phyloP scores from a whole-genome alignment of 257 asterid species.

The Scutellaria minor region DNA sequence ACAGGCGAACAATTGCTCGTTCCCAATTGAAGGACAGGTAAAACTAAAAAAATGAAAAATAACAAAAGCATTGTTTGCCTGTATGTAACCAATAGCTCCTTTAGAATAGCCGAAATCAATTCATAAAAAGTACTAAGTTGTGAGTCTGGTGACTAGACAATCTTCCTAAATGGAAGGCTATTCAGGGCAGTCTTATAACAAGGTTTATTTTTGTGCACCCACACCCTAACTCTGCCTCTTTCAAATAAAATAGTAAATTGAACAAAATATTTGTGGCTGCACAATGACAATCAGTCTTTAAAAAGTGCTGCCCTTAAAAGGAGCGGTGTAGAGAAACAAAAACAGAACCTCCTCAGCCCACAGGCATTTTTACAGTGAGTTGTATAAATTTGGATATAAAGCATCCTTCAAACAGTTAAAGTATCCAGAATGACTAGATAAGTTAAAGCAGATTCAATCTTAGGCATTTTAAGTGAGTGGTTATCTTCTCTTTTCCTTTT shows the following conservation, averaged over 20 bases:
- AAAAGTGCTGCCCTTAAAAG: neutral
- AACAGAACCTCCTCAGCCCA: neutral
- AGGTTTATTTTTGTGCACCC: neutral
- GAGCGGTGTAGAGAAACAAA: neutral
- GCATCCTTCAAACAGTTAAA: conserved; percentile 8
- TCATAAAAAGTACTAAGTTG: neutral
- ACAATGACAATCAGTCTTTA: neutral
- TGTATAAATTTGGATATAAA: conserved; percentile 5
- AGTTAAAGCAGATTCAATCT: conserved; percentile 7
- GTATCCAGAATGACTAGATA: neutral
- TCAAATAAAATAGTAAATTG: neutral
- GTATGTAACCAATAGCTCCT: no score
- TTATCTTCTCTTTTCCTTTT: neutral
- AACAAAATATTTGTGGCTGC: neutral
- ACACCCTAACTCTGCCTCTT: conserved; percentile 1
- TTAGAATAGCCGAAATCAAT: no score
- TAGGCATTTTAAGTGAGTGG: neutral
- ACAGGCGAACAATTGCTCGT: conserved; percentile 27
- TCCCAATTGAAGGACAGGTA: neutral
- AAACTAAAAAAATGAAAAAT: neutral
- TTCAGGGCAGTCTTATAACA: neutral
- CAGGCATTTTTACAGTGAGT: neutral
- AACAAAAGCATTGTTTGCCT: no score
- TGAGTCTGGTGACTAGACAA: conserved; percentile 4
- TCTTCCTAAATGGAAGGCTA: neutral